A percentile compares a stretch with the other conserved stretches of the same genome.
phyloP scores from a whole-genome alignment of 1,139 yeast genomes.

The Pichiaceae sp. region DNA sequence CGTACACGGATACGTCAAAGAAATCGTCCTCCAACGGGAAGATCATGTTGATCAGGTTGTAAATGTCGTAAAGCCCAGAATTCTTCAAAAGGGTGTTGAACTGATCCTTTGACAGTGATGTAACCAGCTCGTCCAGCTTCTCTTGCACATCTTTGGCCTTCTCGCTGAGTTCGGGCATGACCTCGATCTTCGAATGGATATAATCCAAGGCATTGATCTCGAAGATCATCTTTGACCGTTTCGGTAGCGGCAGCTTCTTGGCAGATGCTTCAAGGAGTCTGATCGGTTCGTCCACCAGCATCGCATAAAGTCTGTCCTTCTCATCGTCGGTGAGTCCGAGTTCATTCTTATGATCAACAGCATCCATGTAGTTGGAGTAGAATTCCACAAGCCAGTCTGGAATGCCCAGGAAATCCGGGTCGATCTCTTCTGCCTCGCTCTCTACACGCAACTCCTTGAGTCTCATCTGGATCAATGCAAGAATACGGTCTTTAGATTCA shows the following conservation, averaged over 20 bases:
- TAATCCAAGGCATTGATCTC: constrained; percentile 54
- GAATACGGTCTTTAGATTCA: constrained; percentile 33
- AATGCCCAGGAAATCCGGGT: constrained; percentile 43
- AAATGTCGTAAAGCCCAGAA: constrained; percentile 46
- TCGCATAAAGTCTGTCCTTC: constrained; percentile 26
- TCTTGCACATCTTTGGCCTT: constrained; percentile 29
- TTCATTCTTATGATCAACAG: constrained; percentile 23
- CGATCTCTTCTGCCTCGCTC: constrained; percentile 17
- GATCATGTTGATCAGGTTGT: constrained; percentile 62
- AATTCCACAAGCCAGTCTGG: constrained; percentile 70
- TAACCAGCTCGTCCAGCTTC: constrained; percentile 27
- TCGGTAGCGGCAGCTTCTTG: constrained; percentile 20
- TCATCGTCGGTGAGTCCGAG: constrained; percentile 30
- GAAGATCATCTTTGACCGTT: constrained; percentile 30
- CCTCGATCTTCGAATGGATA: constrained; percentile 45
- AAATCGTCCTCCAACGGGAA: constrained; percentile 48
- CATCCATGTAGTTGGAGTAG: constrained; percentile 37
- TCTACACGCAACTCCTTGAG: constrained; percentile 31
- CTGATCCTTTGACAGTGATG: constrained; percentile 27
- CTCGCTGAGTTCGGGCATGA: constrained; percentile 28
- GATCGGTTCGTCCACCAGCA: constrained; percentile 43
- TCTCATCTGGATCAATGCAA: constrained; percentile 32
- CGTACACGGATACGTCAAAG: constrained; percentile 48
- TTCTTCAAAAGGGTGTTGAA: constrained; percentile 32
- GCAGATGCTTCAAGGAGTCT: constrained; percentile 28